Conservation (phyloP, 352 stramenopile species). For the Pythium brassicae region DNA sequence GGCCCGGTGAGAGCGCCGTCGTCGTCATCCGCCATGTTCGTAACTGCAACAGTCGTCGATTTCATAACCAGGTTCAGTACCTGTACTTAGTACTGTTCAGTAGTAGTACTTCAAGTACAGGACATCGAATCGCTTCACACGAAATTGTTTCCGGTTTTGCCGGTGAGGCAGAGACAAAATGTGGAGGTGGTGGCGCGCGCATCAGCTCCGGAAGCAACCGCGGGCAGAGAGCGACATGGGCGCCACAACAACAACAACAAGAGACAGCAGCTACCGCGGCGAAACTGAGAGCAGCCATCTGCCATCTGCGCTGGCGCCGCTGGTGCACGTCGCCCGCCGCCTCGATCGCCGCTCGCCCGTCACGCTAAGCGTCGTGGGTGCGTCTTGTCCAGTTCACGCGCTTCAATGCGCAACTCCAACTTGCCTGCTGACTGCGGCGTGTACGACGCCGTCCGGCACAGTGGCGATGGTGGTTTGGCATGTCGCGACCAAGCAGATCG, state of each 20-base stretch:
- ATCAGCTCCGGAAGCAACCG: conserved; percentile 11
- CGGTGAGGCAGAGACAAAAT: neutral
- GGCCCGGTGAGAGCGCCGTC: conserved; percentile 6
- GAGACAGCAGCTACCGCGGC: neutral
- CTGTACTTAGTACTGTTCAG: no score
- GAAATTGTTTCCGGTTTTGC: neutral
- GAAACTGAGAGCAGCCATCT: no score
- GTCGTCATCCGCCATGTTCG: neutral
- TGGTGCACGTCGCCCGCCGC: conserved; percentile 9
- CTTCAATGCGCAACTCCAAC: no score
- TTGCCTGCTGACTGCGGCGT: neutral
- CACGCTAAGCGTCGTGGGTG: conserved; percentile 11
- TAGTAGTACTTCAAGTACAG: no score
- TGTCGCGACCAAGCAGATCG: conserved; percentile 13
- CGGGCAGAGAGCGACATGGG: neutral
- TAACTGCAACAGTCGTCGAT: no score
- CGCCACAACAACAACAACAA: neutral
- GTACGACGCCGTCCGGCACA: neutral
- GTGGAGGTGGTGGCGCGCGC: conserved; percentile 6
- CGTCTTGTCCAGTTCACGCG: neutral
- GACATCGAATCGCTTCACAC: no score
- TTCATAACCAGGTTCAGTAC: no score
- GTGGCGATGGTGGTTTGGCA: conserved; percentile 11
- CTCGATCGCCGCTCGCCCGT: conserved; percentile 12
- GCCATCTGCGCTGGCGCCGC: conserved; percentile 9